Base-by-base conservation (phyloP, 2,329 filamentous ascomycete species). In the Blastomyces percursus region DNA sequence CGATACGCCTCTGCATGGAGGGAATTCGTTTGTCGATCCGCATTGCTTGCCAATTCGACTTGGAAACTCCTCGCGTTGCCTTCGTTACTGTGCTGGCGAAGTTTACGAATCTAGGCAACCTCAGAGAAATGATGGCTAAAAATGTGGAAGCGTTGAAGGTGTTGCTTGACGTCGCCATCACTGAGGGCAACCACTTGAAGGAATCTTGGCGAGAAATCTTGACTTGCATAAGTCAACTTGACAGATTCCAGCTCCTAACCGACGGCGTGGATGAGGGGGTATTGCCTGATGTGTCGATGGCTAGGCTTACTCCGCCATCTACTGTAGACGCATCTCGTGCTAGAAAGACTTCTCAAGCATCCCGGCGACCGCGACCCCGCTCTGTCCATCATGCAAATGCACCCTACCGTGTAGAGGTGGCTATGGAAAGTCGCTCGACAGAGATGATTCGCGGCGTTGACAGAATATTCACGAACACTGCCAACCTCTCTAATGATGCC, bases 161-260 rank as follows among this genome's bases (percentile, higher is more conserved):
- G 0, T 80, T 99, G 52, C 83, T 99, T 8, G 95, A 99, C 66
- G 86, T 99, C 51, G 94, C 91, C 6, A 88, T 95, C 70, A 91
- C 89, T 0, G 94, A 99, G 75, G 94, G 95, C 64, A 95, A 99
- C 71, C 80, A 91, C 48, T 79, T 99, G 19, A 89, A 89, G 67
- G 86, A 87, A 66, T 97, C 94, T 0, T 99, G 94, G 94, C 89
- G 95, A 72, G 94, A 99, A 71, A 86, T 99, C 30, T 80, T 99
- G 11, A 91, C 95, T 71, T 96, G 91, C 69, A 90, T 99, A 72
- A 96, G 92, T 68, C 94, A 99, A 74, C 84, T 99, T 32, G 94
- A 99, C 72, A 86, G 94, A 52, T 85, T 99, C 66, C 95, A 99
- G 75, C 84, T 99, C 24, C 93, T 99, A 67, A 95, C 91, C 1